Base-by-base conservation (phyloP, 257 asterid genomes). In the Plectranthus barbatus region DNA sequence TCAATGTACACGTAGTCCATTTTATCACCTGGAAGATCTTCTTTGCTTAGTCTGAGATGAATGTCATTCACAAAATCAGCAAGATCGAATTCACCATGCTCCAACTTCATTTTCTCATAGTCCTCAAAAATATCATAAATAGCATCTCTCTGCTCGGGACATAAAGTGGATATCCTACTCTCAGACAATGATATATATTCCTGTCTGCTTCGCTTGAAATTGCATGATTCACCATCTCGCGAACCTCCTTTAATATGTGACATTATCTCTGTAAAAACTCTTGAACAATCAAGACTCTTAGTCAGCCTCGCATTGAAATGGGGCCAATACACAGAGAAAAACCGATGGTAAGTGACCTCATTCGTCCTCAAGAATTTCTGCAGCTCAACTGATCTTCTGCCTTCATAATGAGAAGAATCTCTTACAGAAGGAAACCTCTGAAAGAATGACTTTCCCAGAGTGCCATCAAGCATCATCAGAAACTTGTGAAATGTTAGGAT, bases 1-100 rank as follows among this genome's bases (percentile, higher is more conserved):
- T 86, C 91, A 67, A 86, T 67, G 66, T 84, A 86, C 0, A 87
- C 90, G 65, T 78, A 87, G 66, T 87, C 90, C 79, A 87, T 79
- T 64, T 84, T 84, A 66, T 82, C 87, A 41, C 95, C 80, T 0
- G 48, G 52, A 20, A 82, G 44, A 20, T 46, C 56, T 14, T 60
- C 76, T 14, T 59, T 65, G 26, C 45, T 66, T 1, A 87, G 81
- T 29, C 95, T 72, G 59, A 29, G 36, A 60, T 87, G 84, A 69
- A 87, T 72, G 67, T 87, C 80, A 26, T 44, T 67, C 18, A 87
- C 95, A 10, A 86, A 68, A 82, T 87, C 95, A 13, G 87, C 80
- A 39, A 84, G 58, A 77, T 87, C 95, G 70, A 78, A 87, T 46
- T 84, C 90, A 13, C 73, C 72, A 17, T 68, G 66, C 57, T 65